Evolutionary conservation across 2,329 filamentous ascomycete species (phyloP), one percentile per base, ranked within the genome.

Genomic region (Plenodomus lindquistii): DNA sequence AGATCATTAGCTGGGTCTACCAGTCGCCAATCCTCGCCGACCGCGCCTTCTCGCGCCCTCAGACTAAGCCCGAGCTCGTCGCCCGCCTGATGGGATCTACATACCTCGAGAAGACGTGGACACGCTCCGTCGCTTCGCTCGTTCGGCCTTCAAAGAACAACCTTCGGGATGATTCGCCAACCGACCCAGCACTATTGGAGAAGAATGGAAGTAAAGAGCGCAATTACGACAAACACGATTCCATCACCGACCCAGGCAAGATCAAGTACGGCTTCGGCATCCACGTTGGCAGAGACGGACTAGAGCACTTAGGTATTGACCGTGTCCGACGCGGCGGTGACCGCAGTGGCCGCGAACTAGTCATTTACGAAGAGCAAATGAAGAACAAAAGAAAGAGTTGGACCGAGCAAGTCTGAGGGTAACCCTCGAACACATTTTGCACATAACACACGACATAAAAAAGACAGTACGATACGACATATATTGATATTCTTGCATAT

Each of bases 1-100:
- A 92, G 67, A 78, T 92, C 18, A 81, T 95, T 59, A 87, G 85
- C 64, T 92, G 93, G 67, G 78, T 93, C 36, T 85, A 89, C 50
- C 85, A 86, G 58, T 86, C 85, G 37, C 86, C 87, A 19, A 76
- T 95, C 16, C 76, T 89, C 2, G 78, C 82, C 4, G 91, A 96
- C 63, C 79, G 85, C 9, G 82, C 87, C 0, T 93, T 97, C 67
- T 80, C 85, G 42, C 81, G 85, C 31, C 83, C 87, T 2, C 77
- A 79, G 21, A 85, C 80, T n/a, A 86, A 85, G 55, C 77, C 77
- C 0, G 87, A 91, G 55, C 79, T 97, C 17, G 80, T 86, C 18
- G 84, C 81, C 0, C 78, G 88, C 36, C 75, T 96, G 2, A 85
- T 89, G 42, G 77, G 83, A 37, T 74, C 77, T 67, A 44, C 76